A percentile compares a stretch with the other conserved stretches of the same genome.
phyloP scores from a whole-genome alignment of 768 basidiomycete genomes.

The Russula emetica region DNA sequence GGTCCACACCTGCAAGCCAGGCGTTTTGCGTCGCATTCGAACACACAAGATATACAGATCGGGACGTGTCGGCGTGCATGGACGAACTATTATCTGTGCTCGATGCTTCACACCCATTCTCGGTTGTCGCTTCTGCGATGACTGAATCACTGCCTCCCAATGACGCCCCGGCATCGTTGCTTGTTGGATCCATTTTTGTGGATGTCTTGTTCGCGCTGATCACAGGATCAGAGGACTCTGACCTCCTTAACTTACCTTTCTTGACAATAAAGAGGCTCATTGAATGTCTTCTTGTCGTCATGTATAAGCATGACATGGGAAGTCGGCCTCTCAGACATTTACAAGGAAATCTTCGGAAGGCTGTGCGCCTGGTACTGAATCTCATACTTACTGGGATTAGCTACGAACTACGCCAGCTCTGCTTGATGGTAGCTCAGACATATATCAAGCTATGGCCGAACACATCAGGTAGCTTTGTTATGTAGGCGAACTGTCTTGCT shows the following conservation, averaged over 20 bases:
- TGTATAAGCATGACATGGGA: conserved; percentile 73
- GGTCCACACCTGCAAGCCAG: conserved; percentile 46
- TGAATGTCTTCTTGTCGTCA: conserved; percentile 58
- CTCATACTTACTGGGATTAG: conserved; percentile 51
- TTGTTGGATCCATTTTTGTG: conserved; percentile 60
- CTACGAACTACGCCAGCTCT: conserved; percentile 64
- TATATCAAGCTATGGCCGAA: conserved; percentile 58
- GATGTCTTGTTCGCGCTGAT: conserved; percentile 56
- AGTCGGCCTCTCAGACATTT: conserved; percentile 50
- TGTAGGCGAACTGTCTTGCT: conserved; percentile 38
- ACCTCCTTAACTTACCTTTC: conserved; percentile 48
- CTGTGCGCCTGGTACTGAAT: conserved; percentile 50
- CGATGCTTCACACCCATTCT: conserved; percentile 52
- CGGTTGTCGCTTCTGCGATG: conserved; percentile 47
- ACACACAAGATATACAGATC: conserved; percentile 42
- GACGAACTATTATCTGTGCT: conserved; percentile 53
- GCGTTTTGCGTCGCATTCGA: conserved; percentile 54
- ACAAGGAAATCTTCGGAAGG: conserved; percentile 48
- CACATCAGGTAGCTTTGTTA: conserved; percentile 49
- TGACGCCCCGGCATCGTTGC: conserved; percentile 40
- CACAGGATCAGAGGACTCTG: conserved; percentile 37
- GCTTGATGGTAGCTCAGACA: conserved; percentile 55
- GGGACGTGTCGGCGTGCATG: conserved; percentile 50
- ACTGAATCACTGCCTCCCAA: conserved; percentile 39
- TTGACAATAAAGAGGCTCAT: conserved; percentile 56